A percentile compares a stretch with the other conserved stretches of the same genome.
phyloP scores from a whole-genome alignment of 2,329 filamentous ascomycete species.

The Fusarium nygamai region DNA sequence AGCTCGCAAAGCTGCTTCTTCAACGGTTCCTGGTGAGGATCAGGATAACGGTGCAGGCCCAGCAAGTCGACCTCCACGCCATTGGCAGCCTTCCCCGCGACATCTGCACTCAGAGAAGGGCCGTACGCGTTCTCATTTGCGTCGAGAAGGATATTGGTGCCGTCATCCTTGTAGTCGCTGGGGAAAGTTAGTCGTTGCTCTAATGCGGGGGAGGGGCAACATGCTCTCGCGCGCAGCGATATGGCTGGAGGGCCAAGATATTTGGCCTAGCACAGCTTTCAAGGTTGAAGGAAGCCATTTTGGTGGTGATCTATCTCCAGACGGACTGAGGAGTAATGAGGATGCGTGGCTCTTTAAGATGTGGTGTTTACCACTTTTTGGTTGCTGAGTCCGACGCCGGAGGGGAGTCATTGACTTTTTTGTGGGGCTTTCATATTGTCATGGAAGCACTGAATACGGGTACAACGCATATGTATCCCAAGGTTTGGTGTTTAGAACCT shows the following conservation, averaged over 20 bases:
- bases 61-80: conserved; percentile 73
- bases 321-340: background rate
- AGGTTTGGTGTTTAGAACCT: background rate
- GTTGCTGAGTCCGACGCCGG: conserved; percentile 37
- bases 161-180: conserved; percentile 99
- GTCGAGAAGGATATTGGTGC: conserved; percentile 93
- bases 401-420: conserved; percentile 39
- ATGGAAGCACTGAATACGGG: background rate
- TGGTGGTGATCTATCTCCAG: conserved; percentile 9
- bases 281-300: conserved; percentile 75
- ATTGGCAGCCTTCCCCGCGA: conserved; percentile 50
- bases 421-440: conserved; percentile 29
- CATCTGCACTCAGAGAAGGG: conserved; percentile 70
- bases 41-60: conserved; percentile 92
- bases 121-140: conserved; percentile 98
- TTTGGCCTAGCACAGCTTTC: conserved; percentile 80
- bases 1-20: conserved; percentile 89
- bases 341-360: conserved; percentile 17
- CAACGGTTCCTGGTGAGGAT: conserved; percentile 89
- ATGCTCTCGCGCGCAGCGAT: conserved; percentile 84
- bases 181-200: conserved; percentile 31
- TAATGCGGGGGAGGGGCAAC: conserved; percentile 46
- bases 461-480: background rate
- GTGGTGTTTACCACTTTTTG: conserved; percentile 14
- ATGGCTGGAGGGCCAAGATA: conserved; percentile 79